These are phyloP conservation scores for Ambrosia hybrid DNA, from an alignment of 140 eudicot species.

Conservation along the genomic window DNA sequence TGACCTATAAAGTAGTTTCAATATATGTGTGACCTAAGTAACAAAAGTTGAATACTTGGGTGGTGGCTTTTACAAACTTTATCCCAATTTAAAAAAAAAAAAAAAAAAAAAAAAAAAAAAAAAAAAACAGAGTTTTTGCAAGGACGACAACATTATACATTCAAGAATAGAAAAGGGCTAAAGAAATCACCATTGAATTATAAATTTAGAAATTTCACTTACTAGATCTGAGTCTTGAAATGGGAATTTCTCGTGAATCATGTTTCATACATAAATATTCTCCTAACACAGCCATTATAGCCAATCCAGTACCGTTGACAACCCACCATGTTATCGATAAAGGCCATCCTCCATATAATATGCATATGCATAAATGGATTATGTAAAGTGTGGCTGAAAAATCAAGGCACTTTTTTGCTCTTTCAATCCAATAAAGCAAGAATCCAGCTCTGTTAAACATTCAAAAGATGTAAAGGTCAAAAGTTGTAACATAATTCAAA, in stretches of 20 bases:
- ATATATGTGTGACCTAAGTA: no score
- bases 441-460: constrained; percentile 72
- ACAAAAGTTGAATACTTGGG: no score
- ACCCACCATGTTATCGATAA: constrained; percentile 96
- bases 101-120: neutral
- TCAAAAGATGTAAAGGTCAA: constrained; percentile 4
- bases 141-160: neutral
- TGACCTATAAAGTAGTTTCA: neutral
- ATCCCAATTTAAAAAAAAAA: neutral
- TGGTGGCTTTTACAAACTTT: neutral
- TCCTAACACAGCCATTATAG: constrained; percentile 86
- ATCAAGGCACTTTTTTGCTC: constrained; percentile 94
- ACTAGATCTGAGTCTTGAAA: constrained; percentile 79
- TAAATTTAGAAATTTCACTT: constrained; percentile 33
- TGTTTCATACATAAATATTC: constrained; percentile 82
- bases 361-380: constrained; percentile 78
- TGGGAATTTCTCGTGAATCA: constrained; percentile 82
- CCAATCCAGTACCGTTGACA: constrained; percentile 78
- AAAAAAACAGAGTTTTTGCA: neutral
- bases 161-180: neutral
- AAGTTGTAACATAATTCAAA: constrained; percentile 9
- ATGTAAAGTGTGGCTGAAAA: constrained; percentile 86
- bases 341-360: constrained; percentile 96
- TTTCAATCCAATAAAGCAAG: constrained; percentile 75
- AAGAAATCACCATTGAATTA: neutral